These are phyloP conservation scores for Penicillium sp. DNA, from an alignment of 2,329 filamentous ascomycete genomes.

Conservation along the genomic window DNA sequence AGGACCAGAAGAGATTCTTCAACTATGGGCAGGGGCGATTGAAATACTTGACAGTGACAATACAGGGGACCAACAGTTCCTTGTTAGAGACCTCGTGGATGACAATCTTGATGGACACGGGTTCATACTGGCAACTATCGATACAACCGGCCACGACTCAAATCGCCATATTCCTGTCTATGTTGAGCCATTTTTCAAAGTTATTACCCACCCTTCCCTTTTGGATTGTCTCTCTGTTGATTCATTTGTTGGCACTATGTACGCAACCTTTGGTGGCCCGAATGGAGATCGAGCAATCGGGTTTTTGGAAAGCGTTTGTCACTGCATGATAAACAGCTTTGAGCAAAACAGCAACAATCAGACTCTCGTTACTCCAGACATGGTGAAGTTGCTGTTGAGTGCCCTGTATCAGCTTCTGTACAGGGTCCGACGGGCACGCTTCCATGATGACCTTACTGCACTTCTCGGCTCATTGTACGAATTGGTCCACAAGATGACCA, in stretches of 20 bases:
- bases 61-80: constrained; percentile 7
- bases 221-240: constrained; percentile 9
- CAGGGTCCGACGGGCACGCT: constrained; percentile 4
- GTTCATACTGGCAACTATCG: constrained; percentile 7
- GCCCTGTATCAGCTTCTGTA: constrained; percentile 6
- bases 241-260: constrained; percentile 12
- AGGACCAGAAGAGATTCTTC: neutral
- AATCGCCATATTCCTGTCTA: neutral
- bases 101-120: constrained; percentile 1
- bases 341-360: neutral
- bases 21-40: constrained; percentile 8
- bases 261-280: constrained; percentile 5
- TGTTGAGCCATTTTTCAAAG: constrained; percentile 7
- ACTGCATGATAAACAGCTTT: neutral
- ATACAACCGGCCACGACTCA: neutral
- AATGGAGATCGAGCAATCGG: constrained; percentile 13
- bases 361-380: neutral
- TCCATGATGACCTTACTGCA: constrained; percentile 1
- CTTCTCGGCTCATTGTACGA: neutral
- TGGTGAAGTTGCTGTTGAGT: constrained; percentile 6
- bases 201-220: constrained; percentile 9
- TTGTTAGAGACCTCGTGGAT: constrained; percentile 9
- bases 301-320: constrained; percentile 3
- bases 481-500: neutral
- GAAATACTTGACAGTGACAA: constrained; percentile 7